Evolutionary conservation across 495 filamentous ascomycete species (phyloP).

Genomic region (Penicillium paxilli): DNA sequence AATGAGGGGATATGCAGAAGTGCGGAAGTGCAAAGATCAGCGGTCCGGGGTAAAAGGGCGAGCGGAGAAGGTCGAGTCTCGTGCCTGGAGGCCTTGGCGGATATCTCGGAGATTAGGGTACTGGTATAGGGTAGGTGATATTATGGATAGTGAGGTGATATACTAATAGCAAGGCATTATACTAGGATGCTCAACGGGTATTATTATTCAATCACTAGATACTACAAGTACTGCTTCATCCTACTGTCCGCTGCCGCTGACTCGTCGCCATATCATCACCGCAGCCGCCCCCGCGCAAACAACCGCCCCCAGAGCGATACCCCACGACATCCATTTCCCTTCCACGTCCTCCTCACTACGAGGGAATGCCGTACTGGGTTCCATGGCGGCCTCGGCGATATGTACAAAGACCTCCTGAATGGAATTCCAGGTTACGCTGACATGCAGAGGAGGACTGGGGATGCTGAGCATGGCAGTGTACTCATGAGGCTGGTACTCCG

Average conservation of each 20-base stretch:
- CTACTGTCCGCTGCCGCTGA: constrained; percentile 40
- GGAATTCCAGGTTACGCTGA: constrained; percentile 87
- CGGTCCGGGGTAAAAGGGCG: constrained; percentile 27
- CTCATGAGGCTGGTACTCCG: constrained; percentile 87
- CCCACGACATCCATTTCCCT: constrained; percentile 77
- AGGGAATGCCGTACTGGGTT: constrained; percentile 84
- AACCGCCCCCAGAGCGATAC: constrained; percentile 80
- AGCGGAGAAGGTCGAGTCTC: constrained; percentile 28
- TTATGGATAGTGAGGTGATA: not conserved
- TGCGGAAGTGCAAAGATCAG: constrained; percentile 15
- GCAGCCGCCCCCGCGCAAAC: constrained; percentile 79
- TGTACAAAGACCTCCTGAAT: constrained; percentile 90
- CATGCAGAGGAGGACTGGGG: constrained; percentile 79
- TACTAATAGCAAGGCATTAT: no score
- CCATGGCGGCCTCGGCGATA: constrained; percentile 86
- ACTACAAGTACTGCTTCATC: not conserved
- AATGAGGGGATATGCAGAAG: constrained; percentile 1
- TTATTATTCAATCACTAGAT: constrained; percentile 17
- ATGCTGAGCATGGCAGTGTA: constrained; percentile 81
- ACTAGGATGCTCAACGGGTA: not conserved
- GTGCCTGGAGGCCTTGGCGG: constrained; percentile 24
- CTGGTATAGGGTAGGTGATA: not conserved
- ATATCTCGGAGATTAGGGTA: not conserved
- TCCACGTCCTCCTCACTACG: constrained; percentile 80
- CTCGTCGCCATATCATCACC: constrained; percentile 70